Conservation (phyloP, 345 rosid species). For the Moricandia moricandioides region DNA sequence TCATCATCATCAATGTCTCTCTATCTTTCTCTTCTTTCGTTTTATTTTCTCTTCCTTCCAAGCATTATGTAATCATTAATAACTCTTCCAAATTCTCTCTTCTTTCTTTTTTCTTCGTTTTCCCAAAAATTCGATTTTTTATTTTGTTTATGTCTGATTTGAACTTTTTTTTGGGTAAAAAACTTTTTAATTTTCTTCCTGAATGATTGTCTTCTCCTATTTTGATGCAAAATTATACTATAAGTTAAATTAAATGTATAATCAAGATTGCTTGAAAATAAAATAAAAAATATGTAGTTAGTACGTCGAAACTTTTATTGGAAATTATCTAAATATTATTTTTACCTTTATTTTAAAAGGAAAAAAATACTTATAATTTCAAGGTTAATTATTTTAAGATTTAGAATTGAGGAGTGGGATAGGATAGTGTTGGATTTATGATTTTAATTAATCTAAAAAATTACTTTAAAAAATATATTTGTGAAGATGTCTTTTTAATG, state of each 20-base stretch:
- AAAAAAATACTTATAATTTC: too few relatives aligned
- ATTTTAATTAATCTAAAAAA: too few relatives aligned
- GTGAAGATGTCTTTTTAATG: too few relatives aligned
- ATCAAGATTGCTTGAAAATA: neutral
- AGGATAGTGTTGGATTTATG: too few relatives aligned
- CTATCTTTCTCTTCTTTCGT: neutral
- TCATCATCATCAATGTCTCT: slow-evolving; percentile 22
- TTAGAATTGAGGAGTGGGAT: too few relatives aligned
- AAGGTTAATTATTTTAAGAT: too few relatives aligned
- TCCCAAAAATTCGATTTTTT: neutral
- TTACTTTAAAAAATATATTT: too few relatives aligned
- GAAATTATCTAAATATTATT: too few relatives aligned
- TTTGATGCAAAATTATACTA: too few relatives aligned
- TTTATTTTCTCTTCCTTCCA: slow-evolving; percentile 3
- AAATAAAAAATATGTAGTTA: neutral
- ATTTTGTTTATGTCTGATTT: neutral
- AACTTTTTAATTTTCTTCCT: neutral
- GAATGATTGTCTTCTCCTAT: too few relatives aligned
- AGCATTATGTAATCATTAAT: slow-evolving; percentile 25
- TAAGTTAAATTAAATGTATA: neutral
- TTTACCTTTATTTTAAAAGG: too few relatives aligned
- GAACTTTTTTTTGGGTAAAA: too few relatives aligned
- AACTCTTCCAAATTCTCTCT: neutral
- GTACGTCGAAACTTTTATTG: neutral
- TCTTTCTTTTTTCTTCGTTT: neutral